Evolutionary conservation across 768 basidiomycete species (phyloP).

Genomic region (Leccinum broughii): DNA sequence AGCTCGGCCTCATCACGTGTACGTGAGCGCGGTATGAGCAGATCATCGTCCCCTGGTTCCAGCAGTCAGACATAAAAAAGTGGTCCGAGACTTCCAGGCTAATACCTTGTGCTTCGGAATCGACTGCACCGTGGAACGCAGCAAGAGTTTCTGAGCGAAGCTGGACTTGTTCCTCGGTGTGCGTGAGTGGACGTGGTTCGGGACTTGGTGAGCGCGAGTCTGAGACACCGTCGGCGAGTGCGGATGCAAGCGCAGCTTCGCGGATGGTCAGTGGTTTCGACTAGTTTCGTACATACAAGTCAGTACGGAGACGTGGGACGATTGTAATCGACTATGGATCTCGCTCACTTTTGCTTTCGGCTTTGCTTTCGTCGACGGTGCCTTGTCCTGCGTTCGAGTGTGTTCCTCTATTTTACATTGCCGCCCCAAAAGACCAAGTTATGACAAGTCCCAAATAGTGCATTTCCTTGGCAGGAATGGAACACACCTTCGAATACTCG

Average conservation of each 20-base stretch:
- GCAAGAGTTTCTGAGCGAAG: slow-evolving; percentile 82
- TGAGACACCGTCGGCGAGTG: slow-evolving; percentile 48
- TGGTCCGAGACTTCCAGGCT: not conserved
- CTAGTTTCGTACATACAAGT: slow-evolving; percentile 32
- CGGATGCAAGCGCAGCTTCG: slow-evolving; percentile 65
- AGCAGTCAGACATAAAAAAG: not conserved
- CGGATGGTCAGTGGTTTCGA: slow-evolving; percentile 73
- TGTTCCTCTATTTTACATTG: slow-evolving; percentile 59
- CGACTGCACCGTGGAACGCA: slow-evolving; percentile 64
- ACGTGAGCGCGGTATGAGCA: slow-evolving; percentile 75
- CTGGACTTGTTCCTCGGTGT: slow-evolving; percentile 73
- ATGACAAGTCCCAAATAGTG: not conserved
- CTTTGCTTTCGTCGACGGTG: slow-evolving; percentile 27
- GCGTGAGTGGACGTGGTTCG: slow-evolving; percentile 55
- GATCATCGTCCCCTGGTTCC: slow-evolving; percentile 51
- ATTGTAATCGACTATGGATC: not conserved
- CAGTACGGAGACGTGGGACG: not conserved
- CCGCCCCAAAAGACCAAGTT: not conserved
- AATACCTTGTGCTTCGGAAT: slow-evolving; percentile 15
- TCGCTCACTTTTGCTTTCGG: slow-evolving; percentile 52
- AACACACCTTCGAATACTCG: slow-evolving; percentile 77
- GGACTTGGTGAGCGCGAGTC: slow-evolving; percentile 59
- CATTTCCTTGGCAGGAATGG: not conserved
- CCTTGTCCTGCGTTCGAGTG: slow-evolving; percentile 38
- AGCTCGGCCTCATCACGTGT: slow-evolving; percentile 71